These are phyloP conservation scores for Metschnikowia vanudenii DNA, from an alignment of 805 yeast species.

Conservation along the genomic window DNA sequence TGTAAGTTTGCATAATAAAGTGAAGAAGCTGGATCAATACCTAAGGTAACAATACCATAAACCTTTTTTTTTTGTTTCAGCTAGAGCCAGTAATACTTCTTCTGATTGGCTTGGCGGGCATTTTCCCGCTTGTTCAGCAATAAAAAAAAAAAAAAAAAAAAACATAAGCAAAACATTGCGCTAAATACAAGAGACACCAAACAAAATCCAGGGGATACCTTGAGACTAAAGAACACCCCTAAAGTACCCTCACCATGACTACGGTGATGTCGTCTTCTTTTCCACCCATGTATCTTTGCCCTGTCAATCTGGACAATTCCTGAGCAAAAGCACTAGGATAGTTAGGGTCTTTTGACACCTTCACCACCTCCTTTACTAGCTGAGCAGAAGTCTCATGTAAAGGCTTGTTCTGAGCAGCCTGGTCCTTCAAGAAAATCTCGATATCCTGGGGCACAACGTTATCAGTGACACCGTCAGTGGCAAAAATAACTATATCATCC, in stretches of 20 bases:
- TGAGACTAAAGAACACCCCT: not conserved
- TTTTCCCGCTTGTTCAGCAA: too few relatives aligned
- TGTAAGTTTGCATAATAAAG: not conserved
- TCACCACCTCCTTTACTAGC: conserved; percentile 66
- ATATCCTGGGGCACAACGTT: conserved; percentile 74
- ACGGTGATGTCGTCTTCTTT: conserved; percentile 94
- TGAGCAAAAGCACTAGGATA: conserved; percentile 87
- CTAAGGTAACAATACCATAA: too few relatives aligned
- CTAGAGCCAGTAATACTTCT: not conserved
- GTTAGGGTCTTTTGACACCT: conserved; percentile 66
- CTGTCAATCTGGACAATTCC: conserved; percentile 62
- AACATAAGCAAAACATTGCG: too few relatives aligned
- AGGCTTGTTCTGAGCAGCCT: conserved; percentile 29
- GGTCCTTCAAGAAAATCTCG: conserved; percentile 62
- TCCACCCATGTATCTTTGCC: conserved; percentile 79
- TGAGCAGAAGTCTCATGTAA: conserved; percentile 48
- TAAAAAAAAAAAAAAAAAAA: too few relatives aligned
- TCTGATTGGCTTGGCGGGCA: too few relatives aligned
- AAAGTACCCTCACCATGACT: conserved; percentile 61
- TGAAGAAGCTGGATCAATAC: not conserved
- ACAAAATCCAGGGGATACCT: too few relatives aligned
- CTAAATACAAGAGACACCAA: too few relatives aligned
- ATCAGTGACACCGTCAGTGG: conserved; percentile 93
- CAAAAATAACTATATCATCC: conserved; percentile 77
- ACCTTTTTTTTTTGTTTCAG: too few relatives aligned